phyloP scores from a whole-genome alignment of 202 grass and related monocot species.

The Schoenoplectus triqueter region DNA sequence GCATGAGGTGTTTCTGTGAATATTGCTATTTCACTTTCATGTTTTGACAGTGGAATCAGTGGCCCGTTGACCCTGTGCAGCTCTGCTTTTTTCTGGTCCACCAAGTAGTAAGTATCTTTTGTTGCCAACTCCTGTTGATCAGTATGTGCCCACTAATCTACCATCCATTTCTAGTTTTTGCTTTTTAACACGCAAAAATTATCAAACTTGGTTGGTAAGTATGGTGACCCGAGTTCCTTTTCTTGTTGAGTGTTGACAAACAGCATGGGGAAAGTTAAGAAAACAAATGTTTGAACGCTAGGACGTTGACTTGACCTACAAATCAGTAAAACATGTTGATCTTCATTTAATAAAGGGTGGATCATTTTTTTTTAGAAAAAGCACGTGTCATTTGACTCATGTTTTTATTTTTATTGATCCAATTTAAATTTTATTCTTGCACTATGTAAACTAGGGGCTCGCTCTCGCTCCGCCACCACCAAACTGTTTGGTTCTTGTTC shows the following conservation, averaged over 20 bases:
- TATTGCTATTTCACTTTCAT: conserved; percentile 15
- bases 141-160: conserved; percentile 11
- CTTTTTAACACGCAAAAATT: conserved; percentile 19
- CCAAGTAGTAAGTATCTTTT: conserved; percentile 8
- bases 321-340: not conserved
- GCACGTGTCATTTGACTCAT: too few relatives aligned
- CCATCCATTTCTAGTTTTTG: not conserved
- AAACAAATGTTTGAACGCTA: not conserved
- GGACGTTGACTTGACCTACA: not conserved
- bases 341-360: not conserved
- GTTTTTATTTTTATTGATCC: too few relatives aligned
- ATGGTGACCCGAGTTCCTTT: not conserved
- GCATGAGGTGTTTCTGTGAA: conserved; percentile 9
- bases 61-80: not conserved
- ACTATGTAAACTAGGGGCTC: too few relatives aligned
- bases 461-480: too few relatives aligned
- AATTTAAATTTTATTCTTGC: too few relatives aligned
- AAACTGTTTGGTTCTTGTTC: too few relatives aligned
- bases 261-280: not conserved
- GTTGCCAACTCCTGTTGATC: conserved; percentile 14
- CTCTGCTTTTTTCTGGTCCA: conserved; percentile 4
- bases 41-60: conserved; percentile 7
- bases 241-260: not conserved
- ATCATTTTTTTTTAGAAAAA: not conserved
- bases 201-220: not conserved